These are phyloP conservation scores for Closterium sp. DNA, from an alignment of 139 green algal genomes.

Conservation along the genomic window DNA sequence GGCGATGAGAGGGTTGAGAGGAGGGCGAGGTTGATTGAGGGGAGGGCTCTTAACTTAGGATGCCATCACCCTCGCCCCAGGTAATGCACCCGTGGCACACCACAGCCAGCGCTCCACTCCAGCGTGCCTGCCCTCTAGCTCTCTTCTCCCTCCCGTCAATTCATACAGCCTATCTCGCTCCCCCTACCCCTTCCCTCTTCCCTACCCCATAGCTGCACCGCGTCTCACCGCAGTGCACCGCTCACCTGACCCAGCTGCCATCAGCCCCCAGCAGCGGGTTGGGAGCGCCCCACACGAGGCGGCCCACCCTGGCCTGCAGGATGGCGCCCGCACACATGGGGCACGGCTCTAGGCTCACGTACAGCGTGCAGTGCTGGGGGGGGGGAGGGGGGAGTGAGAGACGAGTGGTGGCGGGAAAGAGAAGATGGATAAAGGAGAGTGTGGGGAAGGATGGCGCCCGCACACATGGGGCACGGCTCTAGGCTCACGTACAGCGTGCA, in stretches of 20 bases:
- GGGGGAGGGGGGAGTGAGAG: not conserved
- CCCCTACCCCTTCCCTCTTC: not conserved
- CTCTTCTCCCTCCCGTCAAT: not conserved
- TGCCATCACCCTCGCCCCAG: not conserved
- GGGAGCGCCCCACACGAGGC: slow-evolving; percentile 81
- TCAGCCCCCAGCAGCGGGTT: slow-evolving; percentile 77
- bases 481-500: slow-evolving; percentile 88
- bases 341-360: slow-evolving; percentile 91
- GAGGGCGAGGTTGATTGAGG: too few species aligned
- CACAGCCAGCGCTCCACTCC: not conserved
- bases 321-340: slow-evolving; percentile 93
- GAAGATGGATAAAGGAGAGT: too few species aligned
- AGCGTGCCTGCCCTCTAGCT: not conserved
- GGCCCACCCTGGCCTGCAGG: slow-evolving; percentile 73
- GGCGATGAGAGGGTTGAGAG: too few species aligned
- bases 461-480: slow-evolving; percentile 96
- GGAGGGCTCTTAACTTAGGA: not conserved
- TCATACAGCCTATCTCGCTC: not conserved
- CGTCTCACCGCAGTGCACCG: not conserved
- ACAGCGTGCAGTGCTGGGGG: slow-evolving; percentile 69
- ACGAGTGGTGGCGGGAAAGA: too few species aligned
- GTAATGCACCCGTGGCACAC: not conserved
- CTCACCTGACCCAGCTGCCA: slow-evolving; percentile 78
- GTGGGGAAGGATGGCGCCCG: slow-evolving; percentile 85
- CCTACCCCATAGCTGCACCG: not conserved